These are phyloP conservation scores for Meyerozyma smithsonii DNA, from an alignment of 1,139 yeast species.

Conservation along the genomic window DNA sequence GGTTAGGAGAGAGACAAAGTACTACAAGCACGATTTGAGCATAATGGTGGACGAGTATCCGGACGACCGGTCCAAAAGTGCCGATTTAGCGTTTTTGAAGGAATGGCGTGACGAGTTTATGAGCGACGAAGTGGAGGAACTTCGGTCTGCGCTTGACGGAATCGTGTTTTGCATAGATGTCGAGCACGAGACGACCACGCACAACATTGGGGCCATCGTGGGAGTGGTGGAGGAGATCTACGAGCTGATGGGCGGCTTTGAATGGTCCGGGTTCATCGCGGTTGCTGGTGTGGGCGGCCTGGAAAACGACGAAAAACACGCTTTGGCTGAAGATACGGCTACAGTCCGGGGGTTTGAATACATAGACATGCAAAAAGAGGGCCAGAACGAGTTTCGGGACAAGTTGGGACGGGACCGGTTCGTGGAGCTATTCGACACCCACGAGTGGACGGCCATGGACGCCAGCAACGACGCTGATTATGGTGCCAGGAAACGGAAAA, in stretches of 20 bases:
- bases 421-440: constrained; percentile 33
- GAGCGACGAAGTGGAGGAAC: constrained; percentile 28
- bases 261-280: constrained; percentile 9
- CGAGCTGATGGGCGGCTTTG: constrained; percentile 4
- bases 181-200: constrained; percentile 9
- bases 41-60: constrained; percentile 39
- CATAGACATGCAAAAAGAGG: constrained; percentile 9
- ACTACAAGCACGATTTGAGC: constrained; percentile 26
- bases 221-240: neutral
- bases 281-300: constrained; percentile 6
- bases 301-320: neutral
- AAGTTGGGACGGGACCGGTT: constrained; percentile 21
- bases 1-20: constrained; percentile 26
- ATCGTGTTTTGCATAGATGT: constrained; percentile 30
- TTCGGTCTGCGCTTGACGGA: constrained; percentile 37
- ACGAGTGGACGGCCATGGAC: constrained; percentile 33
- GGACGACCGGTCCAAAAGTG: constrained; percentile 11
- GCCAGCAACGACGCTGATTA: constrained; percentile 7
- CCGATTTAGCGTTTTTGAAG: constrained; percentile 9
- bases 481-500: constrained; percentile 1
- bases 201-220: neutral
- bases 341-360: constrained; percentile 12
- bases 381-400: constrained; percentile 11
- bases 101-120: constrained; percentile 30
- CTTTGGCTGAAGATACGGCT: constrained; percentile 8